These are phyloP conservation scores for Prunus fruticosa DNA, from an alignment of 306 rosid species.

Conservation along the genomic window DNA sequence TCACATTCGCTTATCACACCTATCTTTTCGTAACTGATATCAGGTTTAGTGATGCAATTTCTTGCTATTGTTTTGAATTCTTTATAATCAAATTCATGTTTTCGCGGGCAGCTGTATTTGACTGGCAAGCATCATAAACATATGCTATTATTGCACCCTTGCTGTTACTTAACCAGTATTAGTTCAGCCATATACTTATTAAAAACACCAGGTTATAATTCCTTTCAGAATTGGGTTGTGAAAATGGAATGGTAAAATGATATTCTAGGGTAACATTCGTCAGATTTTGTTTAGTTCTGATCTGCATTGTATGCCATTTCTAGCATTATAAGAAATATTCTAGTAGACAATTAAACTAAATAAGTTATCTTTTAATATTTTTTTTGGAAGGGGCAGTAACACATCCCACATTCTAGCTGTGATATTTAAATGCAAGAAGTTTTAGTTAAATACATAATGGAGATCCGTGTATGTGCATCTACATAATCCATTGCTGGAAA, in stretches of 20 bases:
- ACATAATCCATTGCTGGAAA: background rate
- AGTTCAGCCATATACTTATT: background rate
- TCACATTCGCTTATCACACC: slow-evolving; percentile 73
- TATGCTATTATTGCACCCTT: background rate
- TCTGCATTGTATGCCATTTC: background rate
- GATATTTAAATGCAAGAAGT: background rate
- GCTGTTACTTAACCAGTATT: background rate
- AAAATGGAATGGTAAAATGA: background rate
- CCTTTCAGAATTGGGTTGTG: background rate
- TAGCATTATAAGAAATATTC: background rate
- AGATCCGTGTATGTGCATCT: background rate
- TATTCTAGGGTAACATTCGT: background rate
- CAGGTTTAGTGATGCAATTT: slow-evolving; percentile 36
- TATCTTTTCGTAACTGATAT: slow-evolving; percentile 61
- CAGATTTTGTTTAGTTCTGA: background rate
- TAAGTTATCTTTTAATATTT: background rate
- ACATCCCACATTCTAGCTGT: background rate
- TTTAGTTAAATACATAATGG: background rate
- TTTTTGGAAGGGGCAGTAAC: background rate
- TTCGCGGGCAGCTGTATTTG: background rate
- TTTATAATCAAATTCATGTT: background rate
- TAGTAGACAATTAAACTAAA: background rate
- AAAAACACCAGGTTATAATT: background rate
- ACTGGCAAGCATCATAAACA: background rate
- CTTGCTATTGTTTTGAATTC: background rate